Evolutionary conservation across 441 rosid species (phyloP), one percentile per base, ranked within the genome.

Genomic region (Euphorbia celastroides): DNA sequence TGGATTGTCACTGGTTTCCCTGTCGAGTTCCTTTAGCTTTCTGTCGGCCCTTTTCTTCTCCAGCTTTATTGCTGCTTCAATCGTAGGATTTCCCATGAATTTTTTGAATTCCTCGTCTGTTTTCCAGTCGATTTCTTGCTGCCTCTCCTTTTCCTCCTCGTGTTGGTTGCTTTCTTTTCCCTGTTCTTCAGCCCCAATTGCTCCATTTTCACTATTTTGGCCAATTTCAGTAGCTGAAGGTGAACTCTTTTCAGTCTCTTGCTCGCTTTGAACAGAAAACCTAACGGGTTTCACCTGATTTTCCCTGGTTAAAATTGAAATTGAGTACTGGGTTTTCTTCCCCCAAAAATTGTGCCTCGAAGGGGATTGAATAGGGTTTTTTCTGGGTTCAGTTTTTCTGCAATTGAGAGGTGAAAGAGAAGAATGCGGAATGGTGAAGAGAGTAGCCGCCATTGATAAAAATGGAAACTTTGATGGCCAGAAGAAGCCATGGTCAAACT

Each of bases 41-140:
- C 91, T 83, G 59, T 90, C 97, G 20, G 96, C 92, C 78, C 97
- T 84, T 69, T 89, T 88, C 86, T 93, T 93, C 81, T 93, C 98
- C 75, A 93, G 86, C 87, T 90, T 93, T 27, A 93, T 88, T 0
- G 94, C 97, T 0, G 96, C 98, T 79, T 93, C 98, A 4, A 88
- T 88, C 4, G 98, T 87, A 67, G 98, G 98, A 69, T 81, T 93
- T 3, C 98, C 94, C 98, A 93, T 93, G 72, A 93, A 84, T 67
- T 79, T 86, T 87, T 93, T 93, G 78, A 93, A 93, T 80, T 90
- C 98, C 68, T 93, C 97, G 71, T 90, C 96, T 0, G 82, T 81
- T 62, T 93, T 90, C 96, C 98, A 90, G 44, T 93, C 98, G 76
- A 77, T 73, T 67, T 93, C 98, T 65, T 93, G 93, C 80, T 81